Base-by-base conservation (phyloP, 495 filamentous ascomycete genomes). In the Lindgomyces ingoldianus region DNA sequence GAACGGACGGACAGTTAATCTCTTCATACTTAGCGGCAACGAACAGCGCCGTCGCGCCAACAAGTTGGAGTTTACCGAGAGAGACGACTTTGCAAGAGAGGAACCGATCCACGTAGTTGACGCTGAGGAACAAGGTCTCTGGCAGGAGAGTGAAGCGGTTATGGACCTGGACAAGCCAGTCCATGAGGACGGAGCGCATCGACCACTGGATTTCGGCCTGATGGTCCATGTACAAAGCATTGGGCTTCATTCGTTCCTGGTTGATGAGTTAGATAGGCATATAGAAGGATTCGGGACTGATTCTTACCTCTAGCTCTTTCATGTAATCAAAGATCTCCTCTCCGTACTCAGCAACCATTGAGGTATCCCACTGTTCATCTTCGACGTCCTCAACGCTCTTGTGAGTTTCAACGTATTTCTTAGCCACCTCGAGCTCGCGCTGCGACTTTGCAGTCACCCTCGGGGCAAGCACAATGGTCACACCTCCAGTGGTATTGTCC, bases 131-230 rank as follows among this genome's bases (percentile, higher is more conserved):
- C 6, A 98, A 79, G 0, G 94, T 98, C 80, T 98, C 95, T 6
- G 94, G 94, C 1, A 96, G 85, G 12, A 98, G 82, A 22, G 81
- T 81, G 79, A 98, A 98, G 46, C 95, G 91, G 68, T 87, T 83
- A 72, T 98, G 94, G 21, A 98, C 94, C 73, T 98, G 93, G 44
- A 97, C 87, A 10, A 98, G 81, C 94, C 94, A 98, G 74, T 98
- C 95, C 87, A 98, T 96, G 55, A 98, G 85, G 46, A 98, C 91
- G 10, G 93, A 86, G 47, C 94, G 91, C 93, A 97, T 97, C 0
- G 93, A 96, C 95, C 95, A 98, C 74, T 96, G 91, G 57, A 98
- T 93, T 75, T 98, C 93, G n/a, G 87, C 85, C 74, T 98, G 94
- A 54, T 89, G 87, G 51, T 96, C 91, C 95, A 98, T 98, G 79